These are phyloP conservation scores for Nicotiana tomentosiformis DNA, from an alignment of 257 asterid genomes.

Conservation along the genomic window DNA sequence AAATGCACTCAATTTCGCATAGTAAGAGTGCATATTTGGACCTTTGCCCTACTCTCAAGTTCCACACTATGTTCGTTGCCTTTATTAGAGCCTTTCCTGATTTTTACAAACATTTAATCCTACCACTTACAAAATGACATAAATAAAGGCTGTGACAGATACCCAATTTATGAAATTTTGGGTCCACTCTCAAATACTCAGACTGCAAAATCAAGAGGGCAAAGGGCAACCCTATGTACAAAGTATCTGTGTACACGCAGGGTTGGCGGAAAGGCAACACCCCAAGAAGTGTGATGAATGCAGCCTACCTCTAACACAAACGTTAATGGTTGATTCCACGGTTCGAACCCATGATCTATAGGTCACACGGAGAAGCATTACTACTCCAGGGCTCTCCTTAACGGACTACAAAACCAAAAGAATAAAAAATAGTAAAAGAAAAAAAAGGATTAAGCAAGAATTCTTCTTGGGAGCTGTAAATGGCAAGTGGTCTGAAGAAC, in stretches of 20 bases:
- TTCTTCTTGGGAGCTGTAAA: background rate
- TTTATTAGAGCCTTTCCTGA: background rate
- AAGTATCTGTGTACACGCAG: no score
- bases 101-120: background rate
- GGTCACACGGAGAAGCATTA: no score
- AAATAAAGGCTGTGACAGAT: constrained; percentile 1
- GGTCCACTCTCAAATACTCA: constrained; percentile 6
- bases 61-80: background rate
- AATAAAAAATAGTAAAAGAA: background rate
- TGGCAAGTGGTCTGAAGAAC: background rate
- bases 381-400: background rate
- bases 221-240: no score
- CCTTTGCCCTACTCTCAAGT: background rate
- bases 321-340: accelerated
- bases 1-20: no score
- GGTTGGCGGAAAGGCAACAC: no score
- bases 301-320: no score
- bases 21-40: no score
- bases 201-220: background rate
- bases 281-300: no score
- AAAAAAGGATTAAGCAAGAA: background rate
- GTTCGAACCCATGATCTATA: no score
- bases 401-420: background rate
- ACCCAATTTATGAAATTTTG: background rate
- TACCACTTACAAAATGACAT: background rate